Evolutionary conservation across 176 grass and related monocot species (phyloP).

Genomic region (Pontederia paniculata): DNA sequence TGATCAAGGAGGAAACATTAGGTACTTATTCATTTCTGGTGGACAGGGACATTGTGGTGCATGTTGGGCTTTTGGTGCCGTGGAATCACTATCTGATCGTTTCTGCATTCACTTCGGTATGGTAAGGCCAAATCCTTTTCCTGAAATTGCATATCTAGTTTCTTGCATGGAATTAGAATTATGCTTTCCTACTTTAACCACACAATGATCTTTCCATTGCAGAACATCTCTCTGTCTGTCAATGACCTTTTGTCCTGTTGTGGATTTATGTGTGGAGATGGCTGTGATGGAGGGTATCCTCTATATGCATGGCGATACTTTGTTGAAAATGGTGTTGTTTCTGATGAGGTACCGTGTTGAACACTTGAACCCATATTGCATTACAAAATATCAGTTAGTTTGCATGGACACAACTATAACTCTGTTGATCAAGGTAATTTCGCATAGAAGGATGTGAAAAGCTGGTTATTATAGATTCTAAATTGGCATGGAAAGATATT

Average conservation of each 20-base stretch:
- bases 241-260: slow-evolving; percentile 91
- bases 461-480: too few relatives aligned
- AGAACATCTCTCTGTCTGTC: slow-evolving; percentile 78
- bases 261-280: slow-evolving; percentile 89
- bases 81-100: slow-evolving; percentile 83
- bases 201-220: slow-evolving; percentile 14
- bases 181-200: background rate
- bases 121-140: slow-evolving; percentile 17
- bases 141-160: background rate
- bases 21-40: slow-evolving; percentile 17
- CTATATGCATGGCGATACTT: slow-evolving; percentile 79
- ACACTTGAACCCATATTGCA: background rate
- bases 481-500: too few relatives aligned
- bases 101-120: slow-evolving; percentile 75
- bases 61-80: slow-evolving; percentile 88
- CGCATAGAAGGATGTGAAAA: too few relatives aligned
- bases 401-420: too few relatives aligned
- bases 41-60: slow-evolving; percentile 87
- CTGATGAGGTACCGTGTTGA: slow-evolving; percentile 50
- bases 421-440: too few relatives aligned
- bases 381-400: too few relatives aligned
- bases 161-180: background rate
- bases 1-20: background rate
- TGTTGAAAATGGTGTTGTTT: slow-evolving; percentile 75
- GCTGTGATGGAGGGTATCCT: slow-evolving; percentile 94